phyloP scores from a whole-genome alignment of 345 rosid species.

The Euphorbia pulcherrima region DNA sequence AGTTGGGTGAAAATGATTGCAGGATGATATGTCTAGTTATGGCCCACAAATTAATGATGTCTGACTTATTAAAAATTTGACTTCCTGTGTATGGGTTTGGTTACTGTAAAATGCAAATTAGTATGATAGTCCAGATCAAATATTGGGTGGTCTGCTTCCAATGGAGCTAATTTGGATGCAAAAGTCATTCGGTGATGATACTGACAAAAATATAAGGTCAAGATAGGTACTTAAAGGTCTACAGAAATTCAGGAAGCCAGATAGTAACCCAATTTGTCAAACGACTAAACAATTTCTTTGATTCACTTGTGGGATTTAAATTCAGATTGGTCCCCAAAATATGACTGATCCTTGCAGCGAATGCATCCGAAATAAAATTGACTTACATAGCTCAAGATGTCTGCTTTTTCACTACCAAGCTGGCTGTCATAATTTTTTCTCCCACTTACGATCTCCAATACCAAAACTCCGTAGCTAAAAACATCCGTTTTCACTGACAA shows the following conservation, averaged over 20 bases:
- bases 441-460: slow-evolving; percentile 80
- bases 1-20: background rate
- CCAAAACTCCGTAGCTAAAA: slow-evolving; percentile 78
- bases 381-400: slow-evolving; percentile 78
- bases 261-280: background rate
- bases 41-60: background rate
- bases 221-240: background rate
- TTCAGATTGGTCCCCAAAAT: background rate
- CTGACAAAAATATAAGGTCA: background rate
- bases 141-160: background rate
- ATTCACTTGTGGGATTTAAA: background rate
- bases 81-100: background rate
- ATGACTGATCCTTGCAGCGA: background rate
- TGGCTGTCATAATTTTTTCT: slow-evolving; percentile 60
- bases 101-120: background rate
- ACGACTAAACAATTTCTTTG: background rate
- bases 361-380: background rate
- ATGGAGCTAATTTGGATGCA: background rate
- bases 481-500: slow-evolving; percentile 80
- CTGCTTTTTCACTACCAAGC: slow-evolving; percentile 50
- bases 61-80: background rate
- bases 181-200: background rate
- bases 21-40: background rate
- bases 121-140: background rate
- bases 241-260: background rate